Base-by-base conservation (phyloP, 2,329 filamentous ascomycete species). In the Corynespora cassiicola region DNA sequence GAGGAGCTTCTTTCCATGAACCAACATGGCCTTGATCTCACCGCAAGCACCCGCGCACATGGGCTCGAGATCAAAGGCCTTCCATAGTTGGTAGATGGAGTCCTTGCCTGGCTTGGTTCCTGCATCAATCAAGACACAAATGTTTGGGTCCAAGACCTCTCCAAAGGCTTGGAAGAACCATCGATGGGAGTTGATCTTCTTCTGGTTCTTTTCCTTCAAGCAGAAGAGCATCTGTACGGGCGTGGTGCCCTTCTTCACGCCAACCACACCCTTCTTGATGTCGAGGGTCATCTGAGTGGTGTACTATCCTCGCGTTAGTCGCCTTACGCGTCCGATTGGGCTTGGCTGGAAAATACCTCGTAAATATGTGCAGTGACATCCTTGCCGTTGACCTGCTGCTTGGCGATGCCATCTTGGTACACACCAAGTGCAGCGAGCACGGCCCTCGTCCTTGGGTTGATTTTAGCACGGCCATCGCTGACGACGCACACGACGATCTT, bases 161-260 rank as follows among this genome's bases (percentile, higher is more conserved):
- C 94, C 94, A 66, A 99, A 99, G 0, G 92, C 94, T 56, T 95
- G 87, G 79, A 99, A 99, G 75, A 99, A 97, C 94, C 94, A 99
- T 66, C 94, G 80, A 69, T 99, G 94, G 0, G 94, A 97, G 68
- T 99, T 99, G 81, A 99, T 99, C 79, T 99, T 99, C 78, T 99
- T 99, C 75, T 96, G 91, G 66, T 99, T 99, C 81, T 96, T 97
- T 66, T 99, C 94, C 76, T 99, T 99, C 45, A 99, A 72, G 68
- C 94, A 99, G 76, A 99, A 99, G 4, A 99, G 82, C 75, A 99
- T 87, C 73, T 99, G 94, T 2, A 99, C 88, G 0, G 94, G 92
- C 47, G 94, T 90, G 45, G 87, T 81, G 5, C 79, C 87, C 61
- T 90, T 89, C 47, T 94, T 88, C 32, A 97, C 77, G 31, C 85